Percentiles rank a stretch among this genome's conserved stretches.
Conservation (phyloP, 345 rosid genomes). For the Euphorbia lathyris region DNA sequence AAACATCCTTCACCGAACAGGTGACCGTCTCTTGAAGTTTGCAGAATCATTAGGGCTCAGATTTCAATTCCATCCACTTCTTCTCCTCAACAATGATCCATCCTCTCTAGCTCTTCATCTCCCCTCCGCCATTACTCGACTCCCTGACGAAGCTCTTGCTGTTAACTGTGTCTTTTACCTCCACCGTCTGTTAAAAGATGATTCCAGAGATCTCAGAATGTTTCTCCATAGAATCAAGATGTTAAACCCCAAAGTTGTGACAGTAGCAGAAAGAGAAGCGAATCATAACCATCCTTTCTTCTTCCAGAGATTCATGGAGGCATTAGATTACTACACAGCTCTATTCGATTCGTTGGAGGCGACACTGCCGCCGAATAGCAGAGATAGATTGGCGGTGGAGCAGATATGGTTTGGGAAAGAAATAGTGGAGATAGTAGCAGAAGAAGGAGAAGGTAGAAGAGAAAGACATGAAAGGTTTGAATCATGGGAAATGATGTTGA, state of each 20-base stretch:
- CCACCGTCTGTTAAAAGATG: slow-evolving; percentile 55
- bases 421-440: slow-evolving; percentile 67
- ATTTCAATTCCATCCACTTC: slow-evolving; percentile 77
- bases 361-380: slow-evolving; percentile 81
- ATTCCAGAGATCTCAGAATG: slow-evolving; percentile 38
- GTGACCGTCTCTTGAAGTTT: slow-evolving; percentile 75
- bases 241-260: slow-evolving; percentile 70
- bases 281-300: slow-evolving; percentile 65
- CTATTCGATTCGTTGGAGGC: slow-evolving; percentile 88
- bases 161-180: slow-evolving; percentile 76
- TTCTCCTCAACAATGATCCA: slow-evolving; percentile 50
- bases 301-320: slow-evolving; percentile 67
- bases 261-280: slow-evolving; percentile 81
- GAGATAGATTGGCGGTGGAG: slow-evolving; percentile 77
- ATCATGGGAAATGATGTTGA: slow-evolving; percentile 69
- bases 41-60: slow-evolving; percentile 76
- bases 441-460: slow-evolving; percentile 54
- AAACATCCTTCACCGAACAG: slow-evolving; percentile 58
- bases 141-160: slow-evolving; percentile 67
- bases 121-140: slow-evolving; percentile 41
- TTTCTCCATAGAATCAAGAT: slow-evolving; percentile 63
- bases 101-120: slow-evolving; percentile 40
- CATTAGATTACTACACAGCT: slow-evolving; percentile 73
- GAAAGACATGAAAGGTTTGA: slow-evolving; percentile 62
- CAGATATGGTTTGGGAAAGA: slow-evolving; percentile 86